A percentile compares a stretch with the other conserved stretches of the same genome.
These are phyloP conservation scores for Ganoderma multipileum DNA, from an alignment of 1,284 basidiomycete species.

Conservation along the genomic window DNA sequence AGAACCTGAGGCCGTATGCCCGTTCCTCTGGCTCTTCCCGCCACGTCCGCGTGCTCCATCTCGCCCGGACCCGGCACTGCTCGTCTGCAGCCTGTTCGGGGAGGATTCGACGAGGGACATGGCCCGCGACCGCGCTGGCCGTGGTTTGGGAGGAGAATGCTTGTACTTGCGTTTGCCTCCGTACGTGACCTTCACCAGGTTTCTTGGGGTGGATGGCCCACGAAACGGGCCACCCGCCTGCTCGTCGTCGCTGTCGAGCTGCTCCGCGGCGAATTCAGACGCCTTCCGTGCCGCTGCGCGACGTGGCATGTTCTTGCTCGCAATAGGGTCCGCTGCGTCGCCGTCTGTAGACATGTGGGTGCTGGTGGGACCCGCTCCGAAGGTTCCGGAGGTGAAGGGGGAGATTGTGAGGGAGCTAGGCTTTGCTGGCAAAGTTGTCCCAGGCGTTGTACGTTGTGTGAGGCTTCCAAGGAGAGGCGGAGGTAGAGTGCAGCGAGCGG, in stretches of 20 bases:
- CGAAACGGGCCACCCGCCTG: constrained; percentile 26
- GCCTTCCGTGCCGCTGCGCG: constrained; percentile 39
- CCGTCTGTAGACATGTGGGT: constrained; percentile 12
- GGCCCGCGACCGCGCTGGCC: constrained; percentile 6
- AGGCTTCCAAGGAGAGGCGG: neutral
- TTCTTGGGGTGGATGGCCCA: constrained; percentile 31
- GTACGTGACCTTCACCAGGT: constrained; percentile 30
- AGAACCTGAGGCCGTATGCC: constrained; percentile 9
- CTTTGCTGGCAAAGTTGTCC: neutral
- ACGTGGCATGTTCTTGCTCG: constrained; percentile 17
- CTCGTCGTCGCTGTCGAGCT: constrained; percentile 33
- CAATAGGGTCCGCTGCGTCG: neutral
- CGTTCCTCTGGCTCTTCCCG: constrained; percentile 3
- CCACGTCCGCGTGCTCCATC: constrained; percentile 10
- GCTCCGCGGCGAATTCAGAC: constrained; percentile 34
- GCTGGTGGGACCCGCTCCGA: constrained; percentile 13
- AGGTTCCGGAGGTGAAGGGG: constrained; percentile 9
- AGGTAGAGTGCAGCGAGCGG: neutral
- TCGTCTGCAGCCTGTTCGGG: constrained; percentile 10
- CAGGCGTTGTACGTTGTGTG: neutral
- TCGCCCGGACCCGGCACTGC: constrained; percentile 3
- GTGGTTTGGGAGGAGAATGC: constrained; percentile 14
- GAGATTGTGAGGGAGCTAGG: constrained; percentile 2
- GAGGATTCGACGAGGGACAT: constrained; percentile 17
- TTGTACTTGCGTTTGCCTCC: constrained; percentile 30